A percentile compares a stretch with the other conserved stretches of the same genome.
Evolutionary conservation across 2,329 filamentous ascomycete species (phyloP).

Genomic region (Cadophora sp.): DNA sequence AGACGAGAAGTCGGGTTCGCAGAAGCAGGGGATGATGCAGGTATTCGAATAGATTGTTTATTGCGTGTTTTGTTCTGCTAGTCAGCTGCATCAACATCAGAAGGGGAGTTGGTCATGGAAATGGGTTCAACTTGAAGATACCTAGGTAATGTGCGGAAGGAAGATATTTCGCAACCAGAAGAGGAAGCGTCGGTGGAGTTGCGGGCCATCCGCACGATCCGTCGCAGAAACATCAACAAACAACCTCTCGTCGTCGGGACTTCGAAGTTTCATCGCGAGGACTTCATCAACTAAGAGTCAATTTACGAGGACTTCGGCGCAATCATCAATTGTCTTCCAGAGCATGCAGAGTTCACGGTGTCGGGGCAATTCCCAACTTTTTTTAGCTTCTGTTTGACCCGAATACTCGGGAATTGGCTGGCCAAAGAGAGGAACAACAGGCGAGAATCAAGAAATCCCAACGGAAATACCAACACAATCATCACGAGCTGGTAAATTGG

Average conservation of each 20-base stretch:
- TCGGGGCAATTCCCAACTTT: neutral
- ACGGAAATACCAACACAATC: neutral
- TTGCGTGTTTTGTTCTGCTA: no score
- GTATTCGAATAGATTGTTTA: no score
- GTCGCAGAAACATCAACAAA: neutral
- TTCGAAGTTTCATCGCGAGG: neutral
- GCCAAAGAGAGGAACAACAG: slow-evolving; percentile 12
- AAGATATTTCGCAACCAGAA: neutral
- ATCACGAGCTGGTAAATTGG: neutral
- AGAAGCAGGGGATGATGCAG: no score
- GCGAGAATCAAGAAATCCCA: slow-evolving; percentile 3
- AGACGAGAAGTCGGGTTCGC: no score
- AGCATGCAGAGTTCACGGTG: neutral
- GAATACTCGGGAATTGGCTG: slow-evolving; percentile 14
- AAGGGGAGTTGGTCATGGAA: no score
- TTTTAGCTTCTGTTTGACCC: slow-evolving; percentile 1
- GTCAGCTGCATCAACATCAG: no score
- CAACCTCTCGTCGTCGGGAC: neutral
- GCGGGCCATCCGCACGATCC: neutral
- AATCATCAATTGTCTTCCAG: neutral
- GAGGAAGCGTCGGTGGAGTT: neutral
- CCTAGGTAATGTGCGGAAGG: no score
- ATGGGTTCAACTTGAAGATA: neutral
- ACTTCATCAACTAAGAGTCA: no score
- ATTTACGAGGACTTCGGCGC: neutral